phyloP scores from a whole-genome alignment of 257 asterid genomes.

The Apocynum venetum region DNA sequence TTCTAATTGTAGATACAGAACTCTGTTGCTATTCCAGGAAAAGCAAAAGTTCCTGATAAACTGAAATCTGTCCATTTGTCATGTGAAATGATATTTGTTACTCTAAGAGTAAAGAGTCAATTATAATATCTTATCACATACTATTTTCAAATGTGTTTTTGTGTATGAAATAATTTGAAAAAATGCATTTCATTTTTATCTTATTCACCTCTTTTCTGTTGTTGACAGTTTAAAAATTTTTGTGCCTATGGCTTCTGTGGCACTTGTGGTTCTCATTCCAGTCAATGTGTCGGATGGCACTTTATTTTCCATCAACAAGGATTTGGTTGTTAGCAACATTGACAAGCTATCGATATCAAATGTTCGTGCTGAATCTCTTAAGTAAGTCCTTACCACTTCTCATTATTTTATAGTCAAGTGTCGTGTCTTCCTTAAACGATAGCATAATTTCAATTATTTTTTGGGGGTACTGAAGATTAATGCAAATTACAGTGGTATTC shows the following conservation, averaged over 20 bases:
- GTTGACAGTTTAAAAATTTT: slow-evolving; percentile 72
- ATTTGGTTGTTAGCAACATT: slow-evolving; percentile 84
- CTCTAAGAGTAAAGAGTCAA: neutral
- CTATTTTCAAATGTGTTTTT: neutral
- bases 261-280: slow-evolving; percentile 86
- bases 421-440: neutral
- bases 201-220: neutral
- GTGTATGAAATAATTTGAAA: neutral
- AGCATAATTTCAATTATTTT: neutral
- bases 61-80: neutral
- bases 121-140: neutral
- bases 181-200: neutral
- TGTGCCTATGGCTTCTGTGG: slow-evolving; percentile 70
- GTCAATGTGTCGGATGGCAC: slow-evolving; percentile 81
- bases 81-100: neutral
- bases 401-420: neutral
- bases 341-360: slow-evolving; percentile 97
- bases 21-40: neutral
- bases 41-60: neutral
- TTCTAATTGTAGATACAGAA: neutral
- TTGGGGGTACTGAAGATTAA: neutral
- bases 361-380: slow-evolving; percentile 65
- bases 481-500: neutral
- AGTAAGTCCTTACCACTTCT: slow-evolving; percentile 42
- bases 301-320: slow-evolving; percentile 57